These are phyloP conservation scores for Dactylellina haptotyla DNA, from an alignment of 2,329 filamentous ascomycete genomes.

Conservation along the genomic window DNA sequence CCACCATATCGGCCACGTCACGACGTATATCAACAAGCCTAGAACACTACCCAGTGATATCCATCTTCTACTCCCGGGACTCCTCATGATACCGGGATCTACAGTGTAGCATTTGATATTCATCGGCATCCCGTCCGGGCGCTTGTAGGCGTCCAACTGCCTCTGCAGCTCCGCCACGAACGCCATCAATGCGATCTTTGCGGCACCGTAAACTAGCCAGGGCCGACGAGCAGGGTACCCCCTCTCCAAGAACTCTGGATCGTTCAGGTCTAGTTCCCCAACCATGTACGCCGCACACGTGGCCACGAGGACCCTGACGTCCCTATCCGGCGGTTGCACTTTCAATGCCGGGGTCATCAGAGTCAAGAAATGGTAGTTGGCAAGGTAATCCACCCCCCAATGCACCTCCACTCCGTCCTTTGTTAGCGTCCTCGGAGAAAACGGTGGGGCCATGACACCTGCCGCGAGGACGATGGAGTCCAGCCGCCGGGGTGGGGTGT, in stretches of 20 bases:
- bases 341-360: constrained; percentile 90
- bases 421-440: constrained; percentile 70
- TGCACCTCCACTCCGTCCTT: constrained; percentile 84
- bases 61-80: constrained; percentile 87
- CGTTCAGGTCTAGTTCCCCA: constrained; percentile 66
- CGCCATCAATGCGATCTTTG: constrained; percentile 77
- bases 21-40: constrained; percentile 79
- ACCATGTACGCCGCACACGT: constrained; percentile 91
- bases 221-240: constrained; percentile 65
- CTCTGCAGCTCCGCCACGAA: constrained; percentile 94
- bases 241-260: constrained; percentile 63
- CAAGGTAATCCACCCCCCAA: constrained; percentile 94
- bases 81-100: constrained; percentile 85
- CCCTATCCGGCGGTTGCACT: constrained; percentile 90
- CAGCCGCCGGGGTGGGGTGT: constrained; percentile 83
- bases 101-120: constrained; percentile 86
- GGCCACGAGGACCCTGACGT: constrained; percentile 85
- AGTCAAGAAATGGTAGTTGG: constrained; percentile 92
- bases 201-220: constrained; percentile 57
- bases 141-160: constrained; percentile 82
- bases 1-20: constrained; percentile 85
- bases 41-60: constrained; percentile 83
- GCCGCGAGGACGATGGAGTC: constrained; percentile 93
- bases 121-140: constrained; percentile 83
- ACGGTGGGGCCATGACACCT: constrained; percentile 77